Percentiles rank a stretch among this genome's conserved stretches.
These are phyloP conservation scores for Obelidium mucronatum DNA, from an alignment of 192 early-diverging fungal genomes.

Conservation along the genomic window DNA sequence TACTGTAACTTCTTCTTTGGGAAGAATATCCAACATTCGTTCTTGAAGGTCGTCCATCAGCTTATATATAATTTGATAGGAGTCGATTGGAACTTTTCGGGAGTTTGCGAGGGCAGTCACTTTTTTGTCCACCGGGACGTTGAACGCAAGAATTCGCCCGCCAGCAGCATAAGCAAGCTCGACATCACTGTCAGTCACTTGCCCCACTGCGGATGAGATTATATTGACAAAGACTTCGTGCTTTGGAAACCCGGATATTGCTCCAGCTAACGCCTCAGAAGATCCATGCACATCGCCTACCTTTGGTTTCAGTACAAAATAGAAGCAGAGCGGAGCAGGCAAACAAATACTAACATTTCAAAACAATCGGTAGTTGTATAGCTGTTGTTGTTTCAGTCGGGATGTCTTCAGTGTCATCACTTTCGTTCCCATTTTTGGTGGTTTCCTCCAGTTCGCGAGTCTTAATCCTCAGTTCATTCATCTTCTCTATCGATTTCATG, in stretches of 20 bases:
- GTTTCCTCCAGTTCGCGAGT: constrained; percentile 20
- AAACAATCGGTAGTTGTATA: constrained; percentile 59
- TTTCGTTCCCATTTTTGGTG: constrained; percentile 43
- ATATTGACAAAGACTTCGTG: constrained; percentile 79
- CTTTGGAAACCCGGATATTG: constrained; percentile 76
- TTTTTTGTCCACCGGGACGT: constrained; percentile 84
- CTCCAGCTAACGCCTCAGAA: constrained; percentile 83
- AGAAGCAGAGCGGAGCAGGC: too few relatives aligned
- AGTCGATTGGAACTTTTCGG: constrained; percentile 70
- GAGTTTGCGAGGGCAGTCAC: constrained; percentile 60
- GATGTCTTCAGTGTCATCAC: constrained; percentile 56
- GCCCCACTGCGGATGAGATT: constrained; percentile 82
- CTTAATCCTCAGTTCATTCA: constrained; percentile 75
- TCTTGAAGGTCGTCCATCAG: constrained; percentile 91
- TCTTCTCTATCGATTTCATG: constrained; percentile 70
- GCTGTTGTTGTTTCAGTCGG: constrained; percentile 42
- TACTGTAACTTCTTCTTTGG: constrained; percentile 77
- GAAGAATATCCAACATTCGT: constrained; percentile 74
- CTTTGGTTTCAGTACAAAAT: neutral
- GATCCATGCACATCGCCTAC: constrained; percentile 93
- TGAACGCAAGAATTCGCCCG: constrained; percentile 84
- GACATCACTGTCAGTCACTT: constrained; percentile 87
- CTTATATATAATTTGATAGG: constrained; percentile 89
- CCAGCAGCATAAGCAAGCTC: constrained; percentile 53
- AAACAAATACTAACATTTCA: constrained; percentile 65